Conservation (phyloP, 257 asterid species). For the Pogostemon cablin region DNA sequence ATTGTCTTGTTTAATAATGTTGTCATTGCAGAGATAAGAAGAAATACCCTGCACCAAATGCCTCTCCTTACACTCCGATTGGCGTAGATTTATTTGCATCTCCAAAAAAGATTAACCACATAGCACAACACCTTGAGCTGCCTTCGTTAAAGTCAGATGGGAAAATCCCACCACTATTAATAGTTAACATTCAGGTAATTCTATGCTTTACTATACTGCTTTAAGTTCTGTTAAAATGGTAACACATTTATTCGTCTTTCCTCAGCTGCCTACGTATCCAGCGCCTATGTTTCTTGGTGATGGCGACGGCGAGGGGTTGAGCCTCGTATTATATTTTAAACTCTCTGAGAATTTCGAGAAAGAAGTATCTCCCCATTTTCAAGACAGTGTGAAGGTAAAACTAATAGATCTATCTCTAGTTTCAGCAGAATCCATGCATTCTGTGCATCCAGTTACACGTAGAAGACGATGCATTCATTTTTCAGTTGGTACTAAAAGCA, state of each 20-base stretch:
- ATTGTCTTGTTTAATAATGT: slow-evolving; percentile 19
- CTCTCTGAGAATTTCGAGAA: slow-evolving; percentile 61
- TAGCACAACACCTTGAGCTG: slow-evolving; percentile 87
- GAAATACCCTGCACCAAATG: slow-evolving; percentile 76
- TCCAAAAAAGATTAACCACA: slow-evolving; percentile 76
- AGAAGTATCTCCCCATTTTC: slow-evolving; percentile 66
- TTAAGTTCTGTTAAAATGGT: neutral
- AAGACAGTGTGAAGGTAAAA: slow-evolving; percentile 63
- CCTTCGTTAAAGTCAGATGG: slow-evolving; percentile 68
- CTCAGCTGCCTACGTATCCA: slow-evolving; percentile 72
- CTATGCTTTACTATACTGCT: neutral
- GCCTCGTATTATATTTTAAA: slow-evolving; percentile 67
- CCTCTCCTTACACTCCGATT: slow-evolving; percentile 75
- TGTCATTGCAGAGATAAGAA: slow-evolving; percentile 82
- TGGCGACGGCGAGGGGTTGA: slow-evolving; percentile 76
- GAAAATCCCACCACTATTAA: slow-evolving; percentile 66
- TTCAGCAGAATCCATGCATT: no score
- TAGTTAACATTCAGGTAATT: slow-evolving; percentile 89
- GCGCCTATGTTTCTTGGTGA: slow-evolving; percentile 78
- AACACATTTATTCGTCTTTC: slow-evolving; percentile 21
- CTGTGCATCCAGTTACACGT: no score
- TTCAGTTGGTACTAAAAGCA: neutral
- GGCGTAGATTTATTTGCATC: slow-evolving; percentile 89
- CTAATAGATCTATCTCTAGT: neutral
- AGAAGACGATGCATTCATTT: neutral